These are phyloP conservation scores for Fraxinus angustifolia DNA, from an alignment of 305 asterid species.

Conservation along the genomic window DNA sequence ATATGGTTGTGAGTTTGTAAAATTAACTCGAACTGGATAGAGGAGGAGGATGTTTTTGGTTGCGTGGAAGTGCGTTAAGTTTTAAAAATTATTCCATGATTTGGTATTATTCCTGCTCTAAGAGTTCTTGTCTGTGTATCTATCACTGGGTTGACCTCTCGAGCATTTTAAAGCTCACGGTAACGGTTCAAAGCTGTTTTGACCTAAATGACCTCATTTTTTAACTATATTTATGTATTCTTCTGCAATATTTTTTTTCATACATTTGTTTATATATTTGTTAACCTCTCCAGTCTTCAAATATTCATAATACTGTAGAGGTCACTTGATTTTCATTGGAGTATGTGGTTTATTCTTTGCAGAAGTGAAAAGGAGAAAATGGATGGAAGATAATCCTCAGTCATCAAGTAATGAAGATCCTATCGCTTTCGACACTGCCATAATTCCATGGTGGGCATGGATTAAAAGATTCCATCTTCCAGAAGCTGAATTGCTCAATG, in stretches of 20 bases:
- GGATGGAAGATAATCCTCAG: conserved; percentile 74
- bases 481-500: conserved; percentile 92
- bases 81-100: neutral
- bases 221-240: neutral
- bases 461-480: conserved; percentile 93
- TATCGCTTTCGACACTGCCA: conserved; percentile 72
- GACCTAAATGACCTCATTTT: neutral
- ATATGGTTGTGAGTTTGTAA: neutral
- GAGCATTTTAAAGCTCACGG: neutral
- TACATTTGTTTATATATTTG: neutral
- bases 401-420: conserved; percentile 77
- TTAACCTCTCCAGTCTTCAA: neutral
- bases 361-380: conserved; percentile 94
- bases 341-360: conserved; percentile 22
- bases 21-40: neutral
- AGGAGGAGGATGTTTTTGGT: neutral
- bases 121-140: neutral
- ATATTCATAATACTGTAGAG: neutral
- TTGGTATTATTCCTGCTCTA: neutral
- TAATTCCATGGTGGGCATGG: conserved; percentile 99
- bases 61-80: neutral
- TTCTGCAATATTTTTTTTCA: neutral
- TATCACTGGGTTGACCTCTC: neutral
- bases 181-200: neutral
- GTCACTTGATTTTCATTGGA: neutral